Percentiles rank a stretch among this genome's conserved stretches.
These are phyloP conservation scores for Cucumis sativus DNA, from an alignment of 306 rosid species.

Conservation along the genomic window DNA sequence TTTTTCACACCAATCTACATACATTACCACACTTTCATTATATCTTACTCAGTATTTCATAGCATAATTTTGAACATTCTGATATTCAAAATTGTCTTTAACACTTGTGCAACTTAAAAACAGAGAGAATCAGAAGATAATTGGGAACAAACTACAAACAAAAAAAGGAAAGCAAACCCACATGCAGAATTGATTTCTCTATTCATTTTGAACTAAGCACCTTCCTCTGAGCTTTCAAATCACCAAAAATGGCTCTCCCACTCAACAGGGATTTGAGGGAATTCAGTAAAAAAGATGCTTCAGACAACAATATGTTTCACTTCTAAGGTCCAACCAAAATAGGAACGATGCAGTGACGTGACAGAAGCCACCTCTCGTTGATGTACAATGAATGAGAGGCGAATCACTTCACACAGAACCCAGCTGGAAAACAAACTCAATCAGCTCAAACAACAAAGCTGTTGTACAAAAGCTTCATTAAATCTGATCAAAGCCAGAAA, in stretches of 20 bases:
- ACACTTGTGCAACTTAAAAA: not conserved
- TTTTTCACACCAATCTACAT: slow-evolving; percentile 17
- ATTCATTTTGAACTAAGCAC: not conserved
- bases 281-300: slow-evolving; percentile 17
- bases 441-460: not conserved
- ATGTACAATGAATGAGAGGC: not conserved
- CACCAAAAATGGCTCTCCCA: slow-evolving; percentile 11
- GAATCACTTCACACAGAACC: slow-evolving; percentile 11
- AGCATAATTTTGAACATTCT: not conserved
- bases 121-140: not conserved
- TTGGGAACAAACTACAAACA: slow-evolving; percentile 4
- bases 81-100: not conserved
- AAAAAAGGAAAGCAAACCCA: slow-evolving; percentile 22
- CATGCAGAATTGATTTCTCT: slow-evolving; percentile 8
- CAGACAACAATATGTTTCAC: slow-evolving; percentile 28
- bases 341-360: slow-evolving; percentile 27
- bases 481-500: slow-evolving; percentile 11
- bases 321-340: slow-evolving; percentile 28
- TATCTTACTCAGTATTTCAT: not conserved
- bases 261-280: not conserved
- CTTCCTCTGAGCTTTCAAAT: slow-evolving; percentile 35
- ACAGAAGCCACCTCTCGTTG: slow-evolving; percentile 6
- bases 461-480: not conserved
- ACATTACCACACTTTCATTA: slow-evolving; percentile 16
- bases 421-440: slow-evolving; percentile 19